phyloP scores from a whole-genome alignment of 805 yeast genomes.

The Debaryomyces castellii region DNA sequence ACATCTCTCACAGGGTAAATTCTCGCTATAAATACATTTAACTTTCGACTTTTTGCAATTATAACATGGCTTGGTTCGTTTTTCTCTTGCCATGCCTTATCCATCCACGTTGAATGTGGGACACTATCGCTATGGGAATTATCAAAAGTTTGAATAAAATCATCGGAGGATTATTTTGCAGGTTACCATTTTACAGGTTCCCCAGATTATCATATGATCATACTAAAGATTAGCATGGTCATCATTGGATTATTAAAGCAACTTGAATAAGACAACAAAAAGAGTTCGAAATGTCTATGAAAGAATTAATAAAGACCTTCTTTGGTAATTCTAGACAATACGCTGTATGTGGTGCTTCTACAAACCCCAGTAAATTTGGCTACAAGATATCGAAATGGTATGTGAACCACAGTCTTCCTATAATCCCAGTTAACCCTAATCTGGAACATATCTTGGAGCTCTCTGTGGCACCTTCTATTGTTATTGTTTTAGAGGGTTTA shows the following conservation, averaged over 20 bases:
- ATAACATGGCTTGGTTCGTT: slow-evolving; percentile 59
- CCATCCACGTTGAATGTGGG: neutral
- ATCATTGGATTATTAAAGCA: no score
- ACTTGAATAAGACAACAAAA: no score
- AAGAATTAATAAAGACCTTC: slow-evolving; percentile 39
- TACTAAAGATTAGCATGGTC: neutral
- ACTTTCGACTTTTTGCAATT: slow-evolving; percentile 63
- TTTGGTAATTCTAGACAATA: slow-evolving; percentile 53
- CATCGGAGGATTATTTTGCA: neutral
- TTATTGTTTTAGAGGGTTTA: slow-evolving; percentile 24
- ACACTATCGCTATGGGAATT: no score
- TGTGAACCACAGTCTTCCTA: slow-evolving; percentile 52
- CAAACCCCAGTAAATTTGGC: slow-evolving; percentile 65
- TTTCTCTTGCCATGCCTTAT: slow-evolving; percentile 31
- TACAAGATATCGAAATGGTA: slow-evolving; percentile 72
- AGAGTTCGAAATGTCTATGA: slow-evolving; percentile 35
- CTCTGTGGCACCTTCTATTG: slow-evolving; percentile 33
- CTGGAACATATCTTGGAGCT: slow-evolving; percentile 47
- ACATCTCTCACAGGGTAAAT: slow-evolving; percentile 61
- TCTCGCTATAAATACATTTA: slow-evolving; percentile 51
- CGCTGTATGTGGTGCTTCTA: slow-evolving; percentile 73
- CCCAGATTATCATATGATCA: neutral
- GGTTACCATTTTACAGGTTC: neutral
- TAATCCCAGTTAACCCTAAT: slow-evolving; percentile 64
- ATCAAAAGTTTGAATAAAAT: neutral